phyloP scores from a whole-genome alignment of 257 asterid genomes.

The Solanum infundibuliforme region DNA sequence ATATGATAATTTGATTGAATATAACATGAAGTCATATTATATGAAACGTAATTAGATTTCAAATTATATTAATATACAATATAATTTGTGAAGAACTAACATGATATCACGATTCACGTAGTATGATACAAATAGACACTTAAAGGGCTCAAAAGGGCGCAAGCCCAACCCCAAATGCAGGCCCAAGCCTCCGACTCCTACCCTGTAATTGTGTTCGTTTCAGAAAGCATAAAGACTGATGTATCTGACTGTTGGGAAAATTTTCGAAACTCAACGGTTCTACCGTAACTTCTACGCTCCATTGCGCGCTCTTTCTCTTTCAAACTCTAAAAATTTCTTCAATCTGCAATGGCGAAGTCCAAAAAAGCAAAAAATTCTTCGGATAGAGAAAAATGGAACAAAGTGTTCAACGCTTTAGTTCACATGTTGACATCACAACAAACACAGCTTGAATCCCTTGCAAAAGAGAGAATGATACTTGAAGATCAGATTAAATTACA shows the following conservation, averaged over 20 bases:
- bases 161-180: neutral
- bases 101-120: no score
- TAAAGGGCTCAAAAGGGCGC: neutral
- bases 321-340: neutral
- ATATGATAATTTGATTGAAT: no score
- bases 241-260: constrained; percentile 11
- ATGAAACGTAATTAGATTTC: no score
- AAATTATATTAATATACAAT: no score
- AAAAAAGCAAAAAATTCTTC: constrained; percentile 12
- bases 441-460: constrained; percentile 16
- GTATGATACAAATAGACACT: no score
- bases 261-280: neutral
- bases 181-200: neutral
- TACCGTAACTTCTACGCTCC: no score
- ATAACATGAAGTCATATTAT: no score
- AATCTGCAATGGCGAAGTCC: constrained; percentile 40
- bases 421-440: constrained; percentile 30
- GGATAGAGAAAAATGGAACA: constrained; percentile 41
- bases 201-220: neutral
- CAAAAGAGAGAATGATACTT: constrained; percentile 40
- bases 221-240: neutral
- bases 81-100: neutral
- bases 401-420: constrained; percentile 32
- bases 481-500: constrained; percentile 28
- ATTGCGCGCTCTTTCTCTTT: neutral